Evolutionary conservation across 371 early-diverging fungal genomes (phyloP).

Genomic region (Racocetra persica): DNA sequence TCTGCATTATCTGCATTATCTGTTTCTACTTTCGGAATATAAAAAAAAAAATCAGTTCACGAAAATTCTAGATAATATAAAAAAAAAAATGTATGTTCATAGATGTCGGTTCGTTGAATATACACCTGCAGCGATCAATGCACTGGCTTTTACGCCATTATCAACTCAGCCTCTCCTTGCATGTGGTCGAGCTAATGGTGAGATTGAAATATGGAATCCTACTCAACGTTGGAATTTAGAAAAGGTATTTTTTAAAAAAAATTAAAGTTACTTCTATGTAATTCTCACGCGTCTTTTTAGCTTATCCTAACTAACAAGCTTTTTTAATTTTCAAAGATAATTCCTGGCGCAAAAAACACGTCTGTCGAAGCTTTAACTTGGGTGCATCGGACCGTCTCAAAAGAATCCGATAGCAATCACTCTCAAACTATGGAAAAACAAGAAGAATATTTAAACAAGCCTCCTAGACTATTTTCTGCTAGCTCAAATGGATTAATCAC

Average conservation of each 20-base stretch:
- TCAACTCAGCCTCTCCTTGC: constrained; percentile 70
- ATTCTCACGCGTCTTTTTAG: neutral
- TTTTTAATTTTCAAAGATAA: constrained; percentile 53
- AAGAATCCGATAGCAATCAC: constrained; percentile 65
- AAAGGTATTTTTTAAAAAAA: constrained; percentile 58
- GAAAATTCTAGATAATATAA: neutral
- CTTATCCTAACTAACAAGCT: too few relatives aligned
- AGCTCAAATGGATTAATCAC: constrained; percentile 85
- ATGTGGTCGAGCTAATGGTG: constrained; percentile 89
- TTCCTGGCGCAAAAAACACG: constrained; percentile 80
- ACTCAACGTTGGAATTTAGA: constrained; percentile 68
- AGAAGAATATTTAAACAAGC: constrained; percentile 57
- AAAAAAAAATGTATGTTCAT: constrained; percentile 75
- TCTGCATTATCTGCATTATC: too few relatives aligned
- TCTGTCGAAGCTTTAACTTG: constrained; percentile 86
- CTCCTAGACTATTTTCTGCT: constrained; percentile 88
- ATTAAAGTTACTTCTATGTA: neutral
- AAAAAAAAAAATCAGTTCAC: neutral
- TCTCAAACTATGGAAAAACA: constrained; percentile 67
- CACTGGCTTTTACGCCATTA: constrained; percentile 77
- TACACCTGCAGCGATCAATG: constrained; percentile 84
- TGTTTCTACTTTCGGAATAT: too few relatives aligned
- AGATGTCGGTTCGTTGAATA: constrained; percentile 92
- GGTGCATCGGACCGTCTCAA: constrained; percentile 76
- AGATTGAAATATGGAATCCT: constrained; percentile 93